Base-by-base conservation (phyloP, 179 eudicot genomes). In the Beta lomatogona region DNA sequence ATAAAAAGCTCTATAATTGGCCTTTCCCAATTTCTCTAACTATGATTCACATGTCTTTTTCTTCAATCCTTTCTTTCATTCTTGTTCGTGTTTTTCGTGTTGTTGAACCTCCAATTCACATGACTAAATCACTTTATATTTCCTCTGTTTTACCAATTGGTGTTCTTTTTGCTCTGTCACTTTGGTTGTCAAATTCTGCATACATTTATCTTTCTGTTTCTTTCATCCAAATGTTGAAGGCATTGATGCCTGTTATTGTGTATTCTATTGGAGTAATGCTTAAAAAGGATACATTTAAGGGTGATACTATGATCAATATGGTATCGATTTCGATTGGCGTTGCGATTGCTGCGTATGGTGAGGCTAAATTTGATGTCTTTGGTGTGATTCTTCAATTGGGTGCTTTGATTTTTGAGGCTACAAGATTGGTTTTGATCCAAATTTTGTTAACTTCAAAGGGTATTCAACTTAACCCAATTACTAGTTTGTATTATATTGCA, bases 171-270 rank as follows among this genome's bases (percentile, higher is more conserved):
- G 87, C 94, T 0, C 61, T 91, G 48, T 87, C 91, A 0, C 88
- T 92, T 28, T 92, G 94, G 97, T 85, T 91, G 1, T 92, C 97
- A 10, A 92, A 92, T 54, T 91, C 97, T 15, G 94, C 97, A 3
- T 92, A 92, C 75, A 92, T 92, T 11, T 92, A 91, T 79, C 81
- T 92, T 18, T 91, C 94, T 0, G 94, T 91, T 0, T 92, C 96
- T 4, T 92, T 92, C 77, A 91, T 92, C 15, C 93, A 92, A 73
- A 92, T 89, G 96, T 82, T 92, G 9, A 92, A 92, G 75, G 94
- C 97, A 21, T 81, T 92, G 0, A 92, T 92, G 97, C 97, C 97
- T 1, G 94, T 91, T 8, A 90, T 92, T 1, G 94, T 92, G 0
- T 92, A 92, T 73, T 87, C 93, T 0, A 87, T 90, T 31, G 91